These are phyloP conservation scores for Kwoniella shandongensis DNA, from an alignment of 768 basidiomycete species.

Conservation along the genomic window DNA sequence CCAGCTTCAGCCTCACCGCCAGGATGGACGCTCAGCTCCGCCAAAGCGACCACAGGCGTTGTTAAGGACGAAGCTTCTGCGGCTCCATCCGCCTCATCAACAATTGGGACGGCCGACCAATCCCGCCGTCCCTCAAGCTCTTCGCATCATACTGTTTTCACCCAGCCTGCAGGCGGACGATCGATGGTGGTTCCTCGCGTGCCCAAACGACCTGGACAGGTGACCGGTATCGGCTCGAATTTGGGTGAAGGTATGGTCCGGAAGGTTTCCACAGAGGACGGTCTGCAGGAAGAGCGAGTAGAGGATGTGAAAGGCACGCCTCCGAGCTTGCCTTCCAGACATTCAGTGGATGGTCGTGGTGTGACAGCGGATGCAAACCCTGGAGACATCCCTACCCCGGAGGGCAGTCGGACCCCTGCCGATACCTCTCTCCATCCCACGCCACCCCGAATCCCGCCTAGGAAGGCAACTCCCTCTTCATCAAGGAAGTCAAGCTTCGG, in stretches of 20 bases:
- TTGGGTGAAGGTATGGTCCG: constrained; percentile 25
- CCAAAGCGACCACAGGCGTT: constrained; percentile 20
- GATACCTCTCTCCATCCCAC: neutral
- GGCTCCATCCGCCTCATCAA: neutral
- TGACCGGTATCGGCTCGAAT: constrained; percentile 39
- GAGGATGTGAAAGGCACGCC: constrained; percentile 5
- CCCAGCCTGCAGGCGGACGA: constrained; percentile 36
- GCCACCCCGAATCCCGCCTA: constrained; percentile 12
- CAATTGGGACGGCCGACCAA: neutral
- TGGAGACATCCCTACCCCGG: constrained; percentile 8
- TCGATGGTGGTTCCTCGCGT: constrained; percentile 50
- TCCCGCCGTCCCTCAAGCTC: constrained; percentile 10
- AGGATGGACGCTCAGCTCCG: constrained; percentile 7
- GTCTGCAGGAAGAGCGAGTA: constrained; percentile 5
- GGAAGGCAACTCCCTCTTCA: neutral
- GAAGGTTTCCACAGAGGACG: constrained; percentile 20
- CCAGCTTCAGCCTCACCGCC: constrained; percentile 17
- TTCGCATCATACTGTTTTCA: constrained; percentile 24
- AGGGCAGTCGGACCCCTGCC: neutral
- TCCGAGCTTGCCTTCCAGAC: constrained; percentile 4
- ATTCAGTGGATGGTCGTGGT: neutral
- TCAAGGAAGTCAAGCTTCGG: neutral
- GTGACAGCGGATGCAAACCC: neutral
- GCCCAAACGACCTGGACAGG: constrained; percentile 46
- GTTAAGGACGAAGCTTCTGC: constrained; percentile 9